Conservation (phyloP, 495 filamentous ascomycete genomes). For the Cercophora scortea region DNA sequence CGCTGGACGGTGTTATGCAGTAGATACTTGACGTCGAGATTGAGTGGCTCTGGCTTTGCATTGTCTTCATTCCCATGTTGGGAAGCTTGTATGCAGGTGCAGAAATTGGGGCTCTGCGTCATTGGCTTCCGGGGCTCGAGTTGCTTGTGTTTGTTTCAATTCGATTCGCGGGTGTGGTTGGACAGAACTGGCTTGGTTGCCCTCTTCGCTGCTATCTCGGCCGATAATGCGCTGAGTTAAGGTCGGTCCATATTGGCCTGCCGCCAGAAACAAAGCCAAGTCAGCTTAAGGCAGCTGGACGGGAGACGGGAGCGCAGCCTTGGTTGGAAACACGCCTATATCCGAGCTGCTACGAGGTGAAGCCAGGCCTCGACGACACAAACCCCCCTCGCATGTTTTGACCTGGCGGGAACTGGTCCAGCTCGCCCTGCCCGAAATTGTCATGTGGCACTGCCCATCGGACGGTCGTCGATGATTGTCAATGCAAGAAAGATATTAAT, state of each 20-base stretch:
- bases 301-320: too few relatives aligned
- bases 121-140: constrained; percentile 14
- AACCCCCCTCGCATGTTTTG: too few relatives aligned
- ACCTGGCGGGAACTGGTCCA: background rate
- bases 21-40: too few relatives aligned
- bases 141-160: constrained; percentile 19
- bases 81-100: constrained; percentile 14
- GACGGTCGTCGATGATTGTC: constrained; percentile 10
- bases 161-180: constrained; percentile 5
- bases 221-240: constrained; percentile 24
- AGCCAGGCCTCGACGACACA: too few relatives aligned
- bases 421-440: constrained; percentile 5
- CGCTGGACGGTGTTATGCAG: too few relatives aligned
- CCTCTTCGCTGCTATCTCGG: constrained; percentile 24
- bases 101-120: constrained; percentile 11
- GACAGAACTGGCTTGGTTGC: constrained; percentile 1
- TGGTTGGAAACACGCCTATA: too few relatives aligned
- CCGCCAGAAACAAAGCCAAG: constrained; percentile 10
- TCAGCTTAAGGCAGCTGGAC: background rate
- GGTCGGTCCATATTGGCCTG: constrained; percentile 14
- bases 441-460: constrained; percentile 18
- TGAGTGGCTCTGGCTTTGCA: background rate
- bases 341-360: too few relatives aligned
- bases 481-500: constrained; percentile 23
- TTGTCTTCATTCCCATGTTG: constrained; percentile 12